phyloP scores from a whole-genome alignment of 2,329 filamentous ascomycete species.

The Truncatella angustata region DNA sequence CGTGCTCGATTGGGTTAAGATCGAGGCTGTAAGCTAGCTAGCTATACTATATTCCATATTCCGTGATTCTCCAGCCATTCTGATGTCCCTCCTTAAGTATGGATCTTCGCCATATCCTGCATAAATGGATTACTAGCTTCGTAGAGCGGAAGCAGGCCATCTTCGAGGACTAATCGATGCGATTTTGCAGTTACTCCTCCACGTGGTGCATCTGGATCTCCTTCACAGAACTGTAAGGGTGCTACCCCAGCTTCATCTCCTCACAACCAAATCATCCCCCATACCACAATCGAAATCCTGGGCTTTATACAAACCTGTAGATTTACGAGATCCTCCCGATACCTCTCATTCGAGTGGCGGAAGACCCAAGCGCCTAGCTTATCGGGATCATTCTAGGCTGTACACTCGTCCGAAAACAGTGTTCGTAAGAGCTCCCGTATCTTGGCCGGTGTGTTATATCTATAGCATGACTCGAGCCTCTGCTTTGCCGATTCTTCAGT shows the following conservation, averaged over 20 bases:
- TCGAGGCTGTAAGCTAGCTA: background rate
- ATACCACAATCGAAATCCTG: background rate
- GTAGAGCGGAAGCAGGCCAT: background rate
- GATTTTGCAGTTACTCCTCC: background rate
- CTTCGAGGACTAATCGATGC: background rate
- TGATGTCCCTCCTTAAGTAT: background rate
- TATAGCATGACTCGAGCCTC: background rate
- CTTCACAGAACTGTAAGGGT: background rate
- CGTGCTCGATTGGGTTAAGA: background rate
- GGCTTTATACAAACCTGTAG: background rate
- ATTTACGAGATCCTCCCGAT: background rate
- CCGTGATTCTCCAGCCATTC: background rate
- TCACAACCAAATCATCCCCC: background rate
- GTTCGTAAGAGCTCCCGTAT: background rate
- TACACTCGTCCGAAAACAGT: background rate
- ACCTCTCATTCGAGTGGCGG: background rate
- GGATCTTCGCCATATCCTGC: background rate
- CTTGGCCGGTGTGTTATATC: background rate
- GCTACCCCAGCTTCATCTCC: background rate
- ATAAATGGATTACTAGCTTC: background rate
- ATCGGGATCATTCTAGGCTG: background rate
- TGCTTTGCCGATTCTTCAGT: background rate
- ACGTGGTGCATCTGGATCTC: background rate
- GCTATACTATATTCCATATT: background rate
- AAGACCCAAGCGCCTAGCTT: background rate